Conservation (phyloP, 768 basidiomycete species). For the Kwoniella mangroviensis region DNA sequence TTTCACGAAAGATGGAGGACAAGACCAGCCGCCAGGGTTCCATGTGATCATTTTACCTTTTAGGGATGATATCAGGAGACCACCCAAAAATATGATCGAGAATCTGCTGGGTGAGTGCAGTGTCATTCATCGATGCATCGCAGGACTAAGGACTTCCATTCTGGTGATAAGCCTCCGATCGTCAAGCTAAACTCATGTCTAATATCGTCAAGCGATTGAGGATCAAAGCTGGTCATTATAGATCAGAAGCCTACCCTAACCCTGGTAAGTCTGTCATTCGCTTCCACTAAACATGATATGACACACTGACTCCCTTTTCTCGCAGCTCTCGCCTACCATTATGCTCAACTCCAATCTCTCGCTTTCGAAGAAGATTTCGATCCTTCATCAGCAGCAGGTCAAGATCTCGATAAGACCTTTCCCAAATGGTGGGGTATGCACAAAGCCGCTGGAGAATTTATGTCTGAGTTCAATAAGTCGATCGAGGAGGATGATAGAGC, state of each 20-base stretch:
- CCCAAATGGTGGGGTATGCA: slow-evolving; percentile 80
- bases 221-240: slow-evolving; percentile 77
- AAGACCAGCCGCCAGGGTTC: slow-evolving; percentile 80
- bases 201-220: slow-evolving; percentile 78
- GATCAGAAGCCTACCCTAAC: slow-evolving; percentile 66
- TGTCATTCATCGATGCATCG: background rate
- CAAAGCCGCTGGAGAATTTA: slow-evolving; percentile 67
- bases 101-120: slow-evolving; percentile 65
- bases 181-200: slow-evolving; percentile 69
- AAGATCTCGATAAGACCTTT: slow-evolving; percentile 73
- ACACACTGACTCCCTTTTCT: background rate
- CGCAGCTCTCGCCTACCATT: slow-evolving; percentile 80
- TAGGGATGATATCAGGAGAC: slow-evolving; percentile 87
- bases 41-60: slow-evolving; percentile 93
- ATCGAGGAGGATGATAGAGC: slow-evolving; percentile 72
- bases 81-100: slow-evolving; percentile 66
- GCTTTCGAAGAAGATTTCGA: slow-evolving; percentile 92
- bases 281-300: no score
- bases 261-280: slow-evolving; percentile 67
- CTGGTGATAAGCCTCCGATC: slow-evolving; percentile 66
- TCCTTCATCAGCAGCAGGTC: slow-evolving; percentile 59
- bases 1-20: slow-evolving; percentile 70
- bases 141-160: no score
- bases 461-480: slow-evolving; percentile 73
- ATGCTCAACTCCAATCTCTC: slow-evolving; percentile 85